phyloP scores from a whole-genome alignment of 2,329 filamentous ascomycete species.

The Neofusicoccum sp. region DNA sequence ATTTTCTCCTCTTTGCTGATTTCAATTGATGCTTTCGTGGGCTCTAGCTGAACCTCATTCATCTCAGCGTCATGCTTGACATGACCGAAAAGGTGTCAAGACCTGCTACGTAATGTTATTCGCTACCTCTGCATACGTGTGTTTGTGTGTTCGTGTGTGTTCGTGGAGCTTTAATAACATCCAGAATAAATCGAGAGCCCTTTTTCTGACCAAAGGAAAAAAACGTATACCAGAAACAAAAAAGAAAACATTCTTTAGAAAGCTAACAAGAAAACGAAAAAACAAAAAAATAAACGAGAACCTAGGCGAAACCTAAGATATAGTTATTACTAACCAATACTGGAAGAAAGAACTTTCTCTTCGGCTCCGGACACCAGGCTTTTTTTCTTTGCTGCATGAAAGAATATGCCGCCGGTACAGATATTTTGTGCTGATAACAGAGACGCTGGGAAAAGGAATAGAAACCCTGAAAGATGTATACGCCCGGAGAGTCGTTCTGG shows the following conservation, averaged over 20 bases:
- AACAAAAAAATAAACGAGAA: not conserved
- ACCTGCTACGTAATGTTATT: conserved; percentile 14
- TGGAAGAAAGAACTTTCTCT: conserved; percentile 14
- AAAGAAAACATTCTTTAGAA: not conserved
- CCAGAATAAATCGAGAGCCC: not conserved
- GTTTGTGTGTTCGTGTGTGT: no score
- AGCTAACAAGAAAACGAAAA: not conserved
- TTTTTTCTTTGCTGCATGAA: conserved; percentile 7
- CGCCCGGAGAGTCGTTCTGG: not conserved
- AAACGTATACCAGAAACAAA: not conserved
- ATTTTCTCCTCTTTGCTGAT: not conserved
- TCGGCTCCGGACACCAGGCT: conserved; percentile 15
- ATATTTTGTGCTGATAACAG: conserved; percentile 6
- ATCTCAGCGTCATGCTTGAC: not conserved
- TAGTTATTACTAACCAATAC: conserved; percentile 12
- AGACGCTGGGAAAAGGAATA: not conserved
- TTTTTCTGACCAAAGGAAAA: conserved; percentile 3
- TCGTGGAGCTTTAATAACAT: not conserved
- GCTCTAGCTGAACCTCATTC: not conserved
- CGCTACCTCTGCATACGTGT: conserved; percentile 12
- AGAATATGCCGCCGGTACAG: conserved; percentile 14
- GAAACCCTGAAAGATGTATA: not conserved
- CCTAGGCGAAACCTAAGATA: conserved; percentile 9
- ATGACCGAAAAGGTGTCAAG: not conserved
- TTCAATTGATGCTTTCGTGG: not conserved